Conservation (phyloP, 1,284 basidiomycete genomes). For the Heterobasidion parviporum region DNA sequence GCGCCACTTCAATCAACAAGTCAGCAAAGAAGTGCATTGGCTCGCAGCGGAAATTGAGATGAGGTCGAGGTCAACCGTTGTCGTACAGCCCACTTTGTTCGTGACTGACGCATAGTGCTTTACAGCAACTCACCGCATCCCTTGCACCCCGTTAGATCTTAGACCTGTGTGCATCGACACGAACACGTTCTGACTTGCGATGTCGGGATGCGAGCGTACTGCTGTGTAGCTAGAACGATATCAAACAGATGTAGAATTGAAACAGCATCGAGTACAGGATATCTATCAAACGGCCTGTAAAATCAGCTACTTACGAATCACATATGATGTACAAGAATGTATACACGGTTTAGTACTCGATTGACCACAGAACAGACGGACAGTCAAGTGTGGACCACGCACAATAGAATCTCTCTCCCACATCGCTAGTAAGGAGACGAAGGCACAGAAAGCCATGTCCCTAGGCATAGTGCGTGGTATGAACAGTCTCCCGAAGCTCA, state of each 20-base stretch:
- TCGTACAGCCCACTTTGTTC: neutral
- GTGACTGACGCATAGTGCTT: too few species aligned
- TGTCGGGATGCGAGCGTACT: too few species aligned
- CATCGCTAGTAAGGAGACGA: constrained; percentile 64
- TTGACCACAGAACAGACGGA: constrained; percentile 42
- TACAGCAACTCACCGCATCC: too few species aligned
- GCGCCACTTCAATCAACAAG: too few species aligned
- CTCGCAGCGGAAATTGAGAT: neutral
- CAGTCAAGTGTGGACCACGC: constrained; percentile 68
- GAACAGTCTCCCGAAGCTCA: constrained; percentile 1
- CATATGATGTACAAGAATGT: constrained; percentile 26
- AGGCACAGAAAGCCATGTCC: constrained; percentile 56
- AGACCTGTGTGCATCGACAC: too few species aligned
- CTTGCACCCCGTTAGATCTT: too few species aligned
- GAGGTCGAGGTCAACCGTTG: neutral
- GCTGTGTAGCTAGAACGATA: too few species aligned
- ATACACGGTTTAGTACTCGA: constrained; percentile 65
- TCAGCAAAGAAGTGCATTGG: neutral
- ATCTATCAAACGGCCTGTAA: too few species aligned
- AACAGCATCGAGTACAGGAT: too few species aligned
- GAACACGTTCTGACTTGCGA: too few species aligned
- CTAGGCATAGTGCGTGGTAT: constrained; percentile 60
- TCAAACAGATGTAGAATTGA: too few species aligned
- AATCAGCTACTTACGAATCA: neutral
- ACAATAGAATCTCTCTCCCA: constrained; percentile 42